Evolutionary conservation across 2,329 filamentous ascomycete genomes (phyloP).

Genomic region (Pseudogymnoascus sp.): DNA sequence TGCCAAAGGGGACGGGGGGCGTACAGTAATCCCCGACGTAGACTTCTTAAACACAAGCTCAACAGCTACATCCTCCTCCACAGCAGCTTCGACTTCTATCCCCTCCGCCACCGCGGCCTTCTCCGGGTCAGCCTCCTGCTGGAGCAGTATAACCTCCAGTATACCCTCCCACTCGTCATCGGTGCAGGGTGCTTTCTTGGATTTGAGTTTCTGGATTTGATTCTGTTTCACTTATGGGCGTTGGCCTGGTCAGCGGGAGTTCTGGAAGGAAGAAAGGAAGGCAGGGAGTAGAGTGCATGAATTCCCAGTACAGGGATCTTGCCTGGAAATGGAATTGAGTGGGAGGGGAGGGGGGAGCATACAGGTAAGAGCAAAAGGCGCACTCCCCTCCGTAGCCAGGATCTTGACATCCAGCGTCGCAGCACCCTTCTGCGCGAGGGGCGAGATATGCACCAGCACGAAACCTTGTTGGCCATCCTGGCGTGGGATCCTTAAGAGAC

Average conservation of each 20-base stretch:
- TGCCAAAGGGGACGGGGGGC: constrained; percentile 21
- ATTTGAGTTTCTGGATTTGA: constrained; percentile 44
- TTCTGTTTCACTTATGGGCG: constrained; percentile 46
- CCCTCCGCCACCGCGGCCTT: constrained; percentile 48
- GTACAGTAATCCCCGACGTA: constrained; percentile 60
- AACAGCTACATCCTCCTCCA: constrained; percentile 44
- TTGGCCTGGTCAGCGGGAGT: constrained; percentile 21
- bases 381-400: constrained; percentile 59
- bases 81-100: constrained; percentile 54
- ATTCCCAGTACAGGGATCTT: constrained; percentile 20
- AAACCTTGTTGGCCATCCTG: constrained; percentile 42
- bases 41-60: constrained; percentile 58
- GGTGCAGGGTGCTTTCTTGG: constrained; percentile 46
- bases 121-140: constrained; percentile 33
- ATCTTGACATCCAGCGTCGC: constrained; percentile 57
- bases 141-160: constrained; percentile 49
- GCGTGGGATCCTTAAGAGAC: constrained; percentile 51
- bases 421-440: constrained; percentile 36
- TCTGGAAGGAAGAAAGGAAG: constrained; percentile 20
- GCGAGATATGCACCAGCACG: constrained; percentile 53
- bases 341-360: too few relatives aligned
- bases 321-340: too few relatives aligned
- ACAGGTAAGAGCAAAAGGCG: constrained; percentile 51
- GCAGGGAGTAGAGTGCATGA: constrained; percentile 14
- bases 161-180: constrained; percentile 61